Evolutionary conservation across 805 yeast genomes (phyloP).

Genomic region (Saccharomycopsis capsularis): DNA sequence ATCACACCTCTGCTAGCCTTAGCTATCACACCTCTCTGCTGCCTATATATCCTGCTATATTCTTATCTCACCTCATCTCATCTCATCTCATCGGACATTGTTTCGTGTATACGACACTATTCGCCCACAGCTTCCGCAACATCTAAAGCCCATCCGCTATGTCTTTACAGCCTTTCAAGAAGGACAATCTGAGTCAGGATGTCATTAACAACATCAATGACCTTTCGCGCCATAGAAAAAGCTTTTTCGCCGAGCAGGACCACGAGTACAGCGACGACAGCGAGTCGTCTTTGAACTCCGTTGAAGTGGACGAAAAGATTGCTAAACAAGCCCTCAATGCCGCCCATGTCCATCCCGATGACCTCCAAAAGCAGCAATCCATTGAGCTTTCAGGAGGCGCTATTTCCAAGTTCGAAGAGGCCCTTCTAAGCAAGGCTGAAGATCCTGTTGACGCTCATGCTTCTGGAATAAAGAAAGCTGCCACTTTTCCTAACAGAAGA

Average conservation of each 20-base stretch:
- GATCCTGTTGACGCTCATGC: not conserved
- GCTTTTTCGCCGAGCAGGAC: not conserved
- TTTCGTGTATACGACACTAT: too few species aligned
- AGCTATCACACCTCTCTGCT: too few species aligned
- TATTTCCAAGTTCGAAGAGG: not conserved
- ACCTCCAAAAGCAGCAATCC: not conserved
- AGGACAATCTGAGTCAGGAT: too few species aligned
- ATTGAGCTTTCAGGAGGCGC: conserved; percentile 4
- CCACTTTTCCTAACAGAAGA: not conserved
- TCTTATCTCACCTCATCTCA: too few species aligned
- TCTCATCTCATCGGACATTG: too few species aligned
- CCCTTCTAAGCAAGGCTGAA: not conserved
- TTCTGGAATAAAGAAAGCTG: too few species aligned
- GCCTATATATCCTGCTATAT: too few species aligned
- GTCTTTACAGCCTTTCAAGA: too few species aligned
- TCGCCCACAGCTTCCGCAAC: too few species aligned
- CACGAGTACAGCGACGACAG: conserved; percentile 6
- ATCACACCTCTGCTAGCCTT: too few species aligned
- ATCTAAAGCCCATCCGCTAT: too few species aligned
- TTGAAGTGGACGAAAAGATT: not conserved
- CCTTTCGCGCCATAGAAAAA: not conserved
- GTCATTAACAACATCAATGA: not conserved
- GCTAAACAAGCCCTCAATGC: not conserved
- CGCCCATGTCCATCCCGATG: not conserved
- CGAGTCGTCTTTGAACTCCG: not conserved